These are phyloP conservation scores for Arachnomyces sp. DNA, from an alignment of 2,329 filamentous ascomycete genomes.

Conservation along the genomic window DNA sequence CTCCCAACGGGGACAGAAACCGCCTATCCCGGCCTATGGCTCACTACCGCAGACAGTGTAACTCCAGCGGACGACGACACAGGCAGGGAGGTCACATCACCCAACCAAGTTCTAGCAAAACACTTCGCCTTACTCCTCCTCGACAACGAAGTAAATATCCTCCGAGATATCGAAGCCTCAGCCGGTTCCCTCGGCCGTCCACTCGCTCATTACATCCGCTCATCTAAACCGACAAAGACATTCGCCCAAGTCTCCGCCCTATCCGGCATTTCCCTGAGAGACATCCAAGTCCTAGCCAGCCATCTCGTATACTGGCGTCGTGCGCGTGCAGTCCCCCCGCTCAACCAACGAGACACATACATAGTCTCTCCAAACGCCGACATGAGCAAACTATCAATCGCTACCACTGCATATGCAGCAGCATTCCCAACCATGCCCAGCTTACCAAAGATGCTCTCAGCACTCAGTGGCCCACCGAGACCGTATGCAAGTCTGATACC, in stretches of 20 bases:
- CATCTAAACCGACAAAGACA: conserved; percentile 54
- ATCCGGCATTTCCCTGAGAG: conserved; percentile 62
- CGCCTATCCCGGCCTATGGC: conserved; percentile 68
- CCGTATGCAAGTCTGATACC: conserved; percentile 80
- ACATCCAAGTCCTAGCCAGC: conserved; percentile 79
- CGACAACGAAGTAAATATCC: conserved; percentile 72
- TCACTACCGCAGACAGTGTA: conserved; percentile 74
- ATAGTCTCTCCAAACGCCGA: conserved; percentile 88
- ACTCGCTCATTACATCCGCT: conserved; percentile 65
- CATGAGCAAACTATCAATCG: conserved; percentile 60
- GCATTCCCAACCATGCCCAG: conserved; percentile 77
- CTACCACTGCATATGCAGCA: conserved; percentile 64
- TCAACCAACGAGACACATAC: conserved; percentile 85
- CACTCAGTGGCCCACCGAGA: conserved; percentile 70
- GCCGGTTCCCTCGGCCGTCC: conserved; percentile 67
- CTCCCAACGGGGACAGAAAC: conserved; percentile 62
- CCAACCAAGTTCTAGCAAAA: conserved; percentile 60
- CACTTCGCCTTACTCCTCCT: conserved; percentile 82
- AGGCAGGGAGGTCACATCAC: conserved; percentile 50
- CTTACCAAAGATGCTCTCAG: conserved; percentile 78
- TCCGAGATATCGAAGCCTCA: conserved; percentile 61
- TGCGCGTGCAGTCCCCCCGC: conserved; percentile 80
- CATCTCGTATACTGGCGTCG: conserved; percentile 96
- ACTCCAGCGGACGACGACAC: conserved; percentile 58
- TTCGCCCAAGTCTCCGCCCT: conserved; percentile 62